Conservation (phyloP, 2,329 filamentous ascomycete genomes). For the Nigrospora oryzae region DNA sequence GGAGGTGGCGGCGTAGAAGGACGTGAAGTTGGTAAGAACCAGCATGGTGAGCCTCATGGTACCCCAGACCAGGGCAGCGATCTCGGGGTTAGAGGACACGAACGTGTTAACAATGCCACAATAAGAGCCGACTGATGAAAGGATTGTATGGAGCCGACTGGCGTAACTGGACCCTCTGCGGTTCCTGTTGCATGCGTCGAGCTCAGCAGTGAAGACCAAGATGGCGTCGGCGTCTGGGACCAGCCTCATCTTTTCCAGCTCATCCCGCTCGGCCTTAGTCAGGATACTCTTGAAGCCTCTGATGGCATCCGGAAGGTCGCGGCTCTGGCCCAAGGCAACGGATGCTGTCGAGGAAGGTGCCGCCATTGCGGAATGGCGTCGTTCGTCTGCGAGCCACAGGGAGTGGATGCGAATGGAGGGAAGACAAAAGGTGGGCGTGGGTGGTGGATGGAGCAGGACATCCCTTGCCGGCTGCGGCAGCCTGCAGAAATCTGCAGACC, state of each 20-base stretch:
- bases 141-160: constrained; percentile 17
- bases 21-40: constrained; percentile 22
- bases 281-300: background rate
- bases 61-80: constrained; percentile 33
- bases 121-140: constrained; percentile 28
- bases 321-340: background rate
- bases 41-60: constrained; percentile 31
- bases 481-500: too few relatives aligned
- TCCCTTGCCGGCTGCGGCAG: too few relatives aligned
- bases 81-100: constrained; percentile 24
- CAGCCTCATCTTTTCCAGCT: background rate
- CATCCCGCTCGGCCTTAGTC: background rate
- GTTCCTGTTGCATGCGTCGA: constrained; percentile 13
- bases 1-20: constrained; percentile 29
- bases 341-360: background rate
- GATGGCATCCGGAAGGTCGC: background rate
- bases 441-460: background rate
- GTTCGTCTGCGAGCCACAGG: background rate
- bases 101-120: constrained; percentile 25
- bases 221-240: constrained; percentile 20
- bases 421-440: too few relatives aligned
- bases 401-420: too few relatives aligned
- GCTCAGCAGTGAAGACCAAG: constrained; percentile 23
- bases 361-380: background rate
- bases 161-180: constrained; percentile 16